Evolutionary conservation across 202 grass and related monocot species (phyloP), one percentile per base, ranked within the genome.

Genomic region (Elaeis oleifera): DNA sequence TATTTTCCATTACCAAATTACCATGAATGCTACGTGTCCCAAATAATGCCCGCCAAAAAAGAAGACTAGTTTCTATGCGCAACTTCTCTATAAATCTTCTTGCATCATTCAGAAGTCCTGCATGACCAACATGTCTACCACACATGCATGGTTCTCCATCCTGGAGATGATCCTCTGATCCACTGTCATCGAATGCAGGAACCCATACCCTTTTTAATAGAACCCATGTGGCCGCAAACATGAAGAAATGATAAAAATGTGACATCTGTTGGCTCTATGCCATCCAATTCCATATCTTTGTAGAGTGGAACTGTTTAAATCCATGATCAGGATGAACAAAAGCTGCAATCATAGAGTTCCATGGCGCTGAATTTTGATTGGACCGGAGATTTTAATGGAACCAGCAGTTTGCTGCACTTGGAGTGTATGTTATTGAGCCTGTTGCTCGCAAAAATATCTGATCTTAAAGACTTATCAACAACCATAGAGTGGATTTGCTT

Each of bases 201-300:
- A 60, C 27, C 76, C 48, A 90, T 54, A 20, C 87, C 91, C 71
- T 3, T 81, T 53, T 83, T 66, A 18, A 82, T 53, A 71, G 79
- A 89, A 25, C 84, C 92, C 0, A 80, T 54, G 76, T 96, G 92
- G 21, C 92, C 85, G 26, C 84, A 96, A 1, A 71, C 92, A n/a
- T 91, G 84, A 20, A 96, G 81, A 23, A 96, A 75, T 0, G 87
- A 85, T 56, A 96, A 70, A 68, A 96, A 90, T 9, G 92, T 96
- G 52, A 96, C 81, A 79, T 83, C 63, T 0, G 76, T 91, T 56
- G 87, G 92, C 13, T 75, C 81, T 4, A 60, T 56, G 31, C 92
- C 84, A 39, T 79, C 54, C 0, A 61, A 63, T 84, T 65, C 83
- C 92, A 89, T 91, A 19, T 68, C 80, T 63, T 91, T 77, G 57